phyloP scores from a whole-genome alignment of 2,329 filamentous ascomycete species.

The Arthrocladium fulminans region DNA sequence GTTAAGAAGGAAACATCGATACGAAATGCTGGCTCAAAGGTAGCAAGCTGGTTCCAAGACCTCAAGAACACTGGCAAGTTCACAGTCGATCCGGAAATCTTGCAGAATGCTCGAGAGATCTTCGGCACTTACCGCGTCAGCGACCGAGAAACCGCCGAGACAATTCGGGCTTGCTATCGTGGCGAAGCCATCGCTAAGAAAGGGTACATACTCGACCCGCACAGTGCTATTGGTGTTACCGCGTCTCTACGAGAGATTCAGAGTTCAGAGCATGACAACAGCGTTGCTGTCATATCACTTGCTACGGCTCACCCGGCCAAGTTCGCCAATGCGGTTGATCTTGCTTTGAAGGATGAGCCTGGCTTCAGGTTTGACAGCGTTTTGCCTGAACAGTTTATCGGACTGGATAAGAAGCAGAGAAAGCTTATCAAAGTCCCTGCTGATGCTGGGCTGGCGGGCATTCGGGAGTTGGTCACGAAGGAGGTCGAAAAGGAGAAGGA shows the following conservation, averaged over 20 bases:
- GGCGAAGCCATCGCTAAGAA: conserved; percentile 35
- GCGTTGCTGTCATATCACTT: conserved; percentile 50
- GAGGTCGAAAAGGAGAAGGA: conserved; percentile 50
- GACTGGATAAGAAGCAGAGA: conserved; percentile 65
- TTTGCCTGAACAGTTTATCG: conserved; percentile 71
- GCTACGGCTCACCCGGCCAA: conserved; percentile 95
- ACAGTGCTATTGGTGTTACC: conserved; percentile 77
- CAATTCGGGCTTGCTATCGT: conserved; percentile 51
- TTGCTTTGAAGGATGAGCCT: conserved; percentile 62
- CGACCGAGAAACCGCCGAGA: conserved; percentile 58
- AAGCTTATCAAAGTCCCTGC: conserved; percentile 61
- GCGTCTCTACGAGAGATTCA: conserved; percentile 63
- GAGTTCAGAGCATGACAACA: conserved; percentile 6
- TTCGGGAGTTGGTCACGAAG: conserved; percentile 64
- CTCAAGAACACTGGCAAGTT: conserved; percentile 79
- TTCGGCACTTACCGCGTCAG: conserved; percentile 71
- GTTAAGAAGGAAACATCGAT: conserved; percentile 15
- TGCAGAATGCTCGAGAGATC: conserved; percentile 59
- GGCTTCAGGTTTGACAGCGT: conserved; percentile 71
- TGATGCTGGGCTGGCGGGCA: conserved; percentile 58
- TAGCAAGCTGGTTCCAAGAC: conserved; percentile 66
- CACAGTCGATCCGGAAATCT: conserved; percentile 63
- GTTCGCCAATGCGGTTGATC: conserved; percentile 75
- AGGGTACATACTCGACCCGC: conserved; percentile 83
- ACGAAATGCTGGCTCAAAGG: conserved; percentile 53